phyloP scores from a whole-genome alignment of 495 filamentous ascomycete species.

The Hyphodiscus hymeniophilus region DNA sequence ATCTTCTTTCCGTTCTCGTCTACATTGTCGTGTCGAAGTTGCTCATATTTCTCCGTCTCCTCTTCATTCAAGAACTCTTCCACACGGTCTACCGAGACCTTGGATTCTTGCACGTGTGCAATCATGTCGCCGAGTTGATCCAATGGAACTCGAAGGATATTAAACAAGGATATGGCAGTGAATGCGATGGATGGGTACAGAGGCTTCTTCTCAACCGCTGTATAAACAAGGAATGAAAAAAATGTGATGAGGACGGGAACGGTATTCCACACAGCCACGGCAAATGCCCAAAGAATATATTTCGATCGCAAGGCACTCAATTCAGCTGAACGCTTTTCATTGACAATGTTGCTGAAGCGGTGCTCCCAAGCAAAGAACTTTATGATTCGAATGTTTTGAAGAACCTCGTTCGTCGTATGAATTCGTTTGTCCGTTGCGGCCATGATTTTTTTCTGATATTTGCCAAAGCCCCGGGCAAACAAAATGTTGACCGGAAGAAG shows the following conservation, averaged over 20 bases:
- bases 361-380: conserved; percentile 99
- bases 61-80: conserved; percentile 92
- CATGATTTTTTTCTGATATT: conserved; percentile 82
- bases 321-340: conserved; percentile 78
- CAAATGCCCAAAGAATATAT: conserved; percentile 85
- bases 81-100: conserved; percentile 93
- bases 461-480: conserved; percentile 76
- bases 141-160: conserved; percentile 84
- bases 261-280: conserved; percentile 94
- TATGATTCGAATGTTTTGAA: conserved; percentile 98
- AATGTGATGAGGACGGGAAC: conserved; percentile 93
- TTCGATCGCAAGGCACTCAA: conserved; percentile 67
- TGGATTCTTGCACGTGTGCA: conserved; percentile 94
- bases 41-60: conserved; percentile 93
- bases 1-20: conserved; percentile 51
- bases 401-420: conserved; percentile 90
- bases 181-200: conserved; percentile 92
- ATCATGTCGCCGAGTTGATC: conserved; percentile 99
- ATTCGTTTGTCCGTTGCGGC: conserved; percentile 94
- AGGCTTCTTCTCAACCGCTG: conserved; percentile 79
- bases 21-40: conserved; percentile 56
- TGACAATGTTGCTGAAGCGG: conserved; percentile 77
- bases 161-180: conserved; percentile 92
- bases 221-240: conserved; percentile 90
- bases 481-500: conserved; percentile 83